phyloP scores from a whole-genome alignment of 2,329 filamentous ascomycete species.

The Thermomyces lanuginosus region DNA sequence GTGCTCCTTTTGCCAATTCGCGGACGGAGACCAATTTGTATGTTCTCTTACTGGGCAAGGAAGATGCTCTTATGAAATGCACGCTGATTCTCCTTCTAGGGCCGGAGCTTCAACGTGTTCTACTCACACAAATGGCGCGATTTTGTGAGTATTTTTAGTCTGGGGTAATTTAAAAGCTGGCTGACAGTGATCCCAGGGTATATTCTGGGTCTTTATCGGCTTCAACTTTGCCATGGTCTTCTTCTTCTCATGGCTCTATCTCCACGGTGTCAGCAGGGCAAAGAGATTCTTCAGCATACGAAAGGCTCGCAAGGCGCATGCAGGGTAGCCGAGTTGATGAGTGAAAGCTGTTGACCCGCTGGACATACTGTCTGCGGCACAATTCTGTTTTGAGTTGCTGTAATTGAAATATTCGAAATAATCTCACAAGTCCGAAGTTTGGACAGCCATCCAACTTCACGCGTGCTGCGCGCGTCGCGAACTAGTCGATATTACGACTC shows the following conservation, averaged over 20 bases:
- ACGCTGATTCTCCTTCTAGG: constrained; percentile 12
- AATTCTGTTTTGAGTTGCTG: no score
- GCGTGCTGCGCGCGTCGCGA: no score
- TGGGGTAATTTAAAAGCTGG: neutral
- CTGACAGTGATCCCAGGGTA: constrained; percentile 24
- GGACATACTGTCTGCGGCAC: no score
- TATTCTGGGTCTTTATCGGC: constrained; percentile 46
- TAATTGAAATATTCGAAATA: no score
- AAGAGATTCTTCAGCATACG: constrained; percentile 18
- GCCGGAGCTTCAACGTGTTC: constrained; percentile 41
- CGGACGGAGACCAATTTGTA: constrained; percentile 45
- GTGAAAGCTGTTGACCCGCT: no score
- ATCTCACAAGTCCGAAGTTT: no score
- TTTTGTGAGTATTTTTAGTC: constrained; percentile 28
- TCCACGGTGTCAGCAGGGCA: constrained; percentile 22
- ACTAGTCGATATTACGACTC: no score
- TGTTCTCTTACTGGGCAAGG: constrained; percentile 6
- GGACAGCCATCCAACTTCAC: no score
- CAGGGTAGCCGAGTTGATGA: no score
- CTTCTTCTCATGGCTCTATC: constrained; percentile 38
- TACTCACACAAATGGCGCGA: constrained; percentile 48
- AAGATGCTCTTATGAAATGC: neutral
- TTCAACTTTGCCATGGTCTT: constrained; percentile 47
- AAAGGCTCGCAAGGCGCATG: constrained; percentile 14
- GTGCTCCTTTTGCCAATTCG: constrained; percentile 50